A percentile compares a stretch with the other conserved stretches of the same genome.
Conservation (phyloP, 2,329 filamentous ascomycete species). For the Cladosporium sp. region DNA sequence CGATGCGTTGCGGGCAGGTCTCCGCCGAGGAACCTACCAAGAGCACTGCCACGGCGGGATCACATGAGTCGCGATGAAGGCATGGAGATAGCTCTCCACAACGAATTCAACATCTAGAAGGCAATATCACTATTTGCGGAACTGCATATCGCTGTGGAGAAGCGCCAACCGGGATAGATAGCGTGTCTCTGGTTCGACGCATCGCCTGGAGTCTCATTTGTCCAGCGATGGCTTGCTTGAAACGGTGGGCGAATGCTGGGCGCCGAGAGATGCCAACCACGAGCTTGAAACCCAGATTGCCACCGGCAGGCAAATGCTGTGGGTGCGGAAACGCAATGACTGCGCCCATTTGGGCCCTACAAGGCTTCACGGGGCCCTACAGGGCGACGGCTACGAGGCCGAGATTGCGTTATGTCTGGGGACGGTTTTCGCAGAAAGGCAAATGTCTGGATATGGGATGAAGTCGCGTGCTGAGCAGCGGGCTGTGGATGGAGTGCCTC, state of each 20-base stretch:
- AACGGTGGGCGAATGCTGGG: not conserved
- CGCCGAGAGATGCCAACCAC: conserved; percentile 2
- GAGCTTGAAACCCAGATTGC: conserved; percentile 8
- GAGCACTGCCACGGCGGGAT: conserved; percentile 9
- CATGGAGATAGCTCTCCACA: conserved; percentile 5
- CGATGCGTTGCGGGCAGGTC: not conserved
- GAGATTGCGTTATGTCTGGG: not conserved
- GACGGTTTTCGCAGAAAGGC: not conserved
- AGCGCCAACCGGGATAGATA: not conserved
- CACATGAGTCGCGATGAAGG: not conserved
- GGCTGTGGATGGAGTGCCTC: too few relatives aligned
- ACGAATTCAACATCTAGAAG: not conserved
- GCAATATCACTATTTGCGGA: too few relatives aligned
- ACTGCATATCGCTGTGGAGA: not conserved
- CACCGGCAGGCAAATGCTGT: not conserved
- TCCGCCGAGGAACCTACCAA: conserved; percentile 7
- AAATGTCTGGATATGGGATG: too few relatives aligned
- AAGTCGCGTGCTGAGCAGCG: too few relatives aligned
- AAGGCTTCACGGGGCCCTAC: not conserved
- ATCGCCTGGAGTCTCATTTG: conserved; percentile 8
- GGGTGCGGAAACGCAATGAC: not conserved
- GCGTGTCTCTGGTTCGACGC: not conserved
- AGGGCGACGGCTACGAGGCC: not conserved
- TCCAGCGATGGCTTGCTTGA: conserved; percentile 7
- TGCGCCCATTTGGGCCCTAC: not conserved